Evolutionary conservation across 257 asterid genomes (phyloP).

Genomic region (Ajuga chamaepitys): DNA sequence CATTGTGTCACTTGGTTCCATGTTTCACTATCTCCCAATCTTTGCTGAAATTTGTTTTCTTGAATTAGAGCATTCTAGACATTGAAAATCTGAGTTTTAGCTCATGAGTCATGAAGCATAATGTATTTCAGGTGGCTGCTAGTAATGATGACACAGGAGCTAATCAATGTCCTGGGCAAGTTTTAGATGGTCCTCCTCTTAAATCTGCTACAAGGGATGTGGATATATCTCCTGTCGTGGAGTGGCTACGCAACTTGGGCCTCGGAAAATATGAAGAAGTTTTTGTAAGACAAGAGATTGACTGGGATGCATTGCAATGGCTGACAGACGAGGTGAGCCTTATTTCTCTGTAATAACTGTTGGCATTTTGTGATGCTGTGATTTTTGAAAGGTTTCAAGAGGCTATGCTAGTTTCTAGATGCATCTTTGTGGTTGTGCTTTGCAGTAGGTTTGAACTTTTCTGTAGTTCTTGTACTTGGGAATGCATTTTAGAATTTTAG

Average conservation of each 20-base stretch:
- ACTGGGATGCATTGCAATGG: conserved; percentile 74
- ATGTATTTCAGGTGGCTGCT: conserved; percentile 41
- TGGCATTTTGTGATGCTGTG: not conserved
- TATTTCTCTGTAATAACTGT: not conserved
- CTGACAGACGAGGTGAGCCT: conserved; percentile 77
- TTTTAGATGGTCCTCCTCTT: conserved; percentile 54
- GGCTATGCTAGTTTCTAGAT: not conserved
- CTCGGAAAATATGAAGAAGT: conserved; percentile 71
- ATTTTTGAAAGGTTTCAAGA: not conserved
- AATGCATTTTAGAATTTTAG: not conserved
- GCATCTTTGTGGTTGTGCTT: not conserved
- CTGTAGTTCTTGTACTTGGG: not conserved
- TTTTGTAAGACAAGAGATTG: conserved; percentile 71
- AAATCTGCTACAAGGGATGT: conserved; percentile 28
- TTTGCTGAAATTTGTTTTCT: not conserved
- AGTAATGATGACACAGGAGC: conserved; percentile 26
- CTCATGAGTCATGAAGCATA: conserved; percentile 1
- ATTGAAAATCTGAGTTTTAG: not conserved
- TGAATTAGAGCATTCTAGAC: not conserved
- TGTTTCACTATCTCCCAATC: not conserved
- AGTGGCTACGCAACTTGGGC: conserved; percentile 73
- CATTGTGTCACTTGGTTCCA: not conserved
- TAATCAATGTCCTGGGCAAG: conserved; percentile 55
- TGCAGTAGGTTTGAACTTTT: not conserved
- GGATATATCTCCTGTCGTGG: conserved; percentile 45